Conservation (phyloP, 352 stramenopile genomes). For the Pythium dissimile region DNA sequence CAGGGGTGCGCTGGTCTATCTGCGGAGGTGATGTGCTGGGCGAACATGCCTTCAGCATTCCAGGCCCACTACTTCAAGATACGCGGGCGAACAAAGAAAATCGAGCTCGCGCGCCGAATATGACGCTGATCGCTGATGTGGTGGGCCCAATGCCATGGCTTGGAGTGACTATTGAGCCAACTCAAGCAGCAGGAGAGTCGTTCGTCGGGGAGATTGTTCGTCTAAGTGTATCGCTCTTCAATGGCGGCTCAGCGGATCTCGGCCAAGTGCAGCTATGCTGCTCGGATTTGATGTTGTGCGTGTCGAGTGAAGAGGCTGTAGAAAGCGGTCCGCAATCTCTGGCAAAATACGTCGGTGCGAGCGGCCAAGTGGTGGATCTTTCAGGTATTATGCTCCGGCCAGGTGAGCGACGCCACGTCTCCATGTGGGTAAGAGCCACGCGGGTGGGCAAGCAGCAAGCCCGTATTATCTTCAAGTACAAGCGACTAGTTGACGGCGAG, state of each 20-base stretch:
- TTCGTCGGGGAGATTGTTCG: constrained; percentile 66
- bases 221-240: constrained; percentile 49
- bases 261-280: constrained; percentile 59
- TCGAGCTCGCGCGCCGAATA: constrained; percentile 69
- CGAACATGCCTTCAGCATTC: constrained; percentile 80
- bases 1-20: constrained; percentile 79
- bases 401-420: constrained; percentile 45
- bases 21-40: constrained; percentile 77
- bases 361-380: constrained; percentile 62
- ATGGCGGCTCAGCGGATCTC: constrained; percentile 50
- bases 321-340: constrained; percentile 18
- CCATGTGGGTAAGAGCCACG: constrained; percentile 47
- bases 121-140: constrained; percentile 69
- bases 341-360: constrained; percentile 56
- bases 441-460: constrained; percentile 38
- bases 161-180: constrained; percentile 52
- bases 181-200: constrained; percentile 28
- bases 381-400: constrained; percentile 41
- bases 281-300: constrained; percentile 57
- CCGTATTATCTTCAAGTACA: constrained; percentile 74
- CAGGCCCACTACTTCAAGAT: constrained; percentile 75
- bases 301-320: constrained; percentile 19
- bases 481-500: constrained; percentile 21
- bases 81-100: constrained; percentile 70
- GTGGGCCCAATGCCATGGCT: constrained; percentile 79